A percentile compares a stretch with the other conserved stretches of the same genome.
These are phyloP conservation scores for Coemansia sp. DNA, from an alignment of 192 early-diverging fungal species.

Conservation along the genomic window DNA sequence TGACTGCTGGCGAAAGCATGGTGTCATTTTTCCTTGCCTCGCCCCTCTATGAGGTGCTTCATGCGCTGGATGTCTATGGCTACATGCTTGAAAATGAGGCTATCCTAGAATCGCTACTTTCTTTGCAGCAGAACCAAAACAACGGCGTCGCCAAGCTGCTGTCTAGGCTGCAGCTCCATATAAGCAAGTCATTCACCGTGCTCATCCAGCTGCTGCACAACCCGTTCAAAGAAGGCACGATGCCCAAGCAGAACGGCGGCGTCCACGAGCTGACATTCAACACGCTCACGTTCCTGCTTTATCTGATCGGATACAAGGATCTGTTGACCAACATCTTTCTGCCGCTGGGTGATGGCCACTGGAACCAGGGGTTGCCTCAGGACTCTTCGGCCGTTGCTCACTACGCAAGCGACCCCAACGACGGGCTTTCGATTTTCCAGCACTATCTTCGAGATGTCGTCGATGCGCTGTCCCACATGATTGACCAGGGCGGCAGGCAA, in stretches of 20 bases:
- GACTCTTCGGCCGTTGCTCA: constrained; percentile 27
- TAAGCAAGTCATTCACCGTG: constrained; percentile 43
- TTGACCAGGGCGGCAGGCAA: constrained; percentile 49
- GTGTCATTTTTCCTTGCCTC: constrained; percentile 40
- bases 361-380: constrained; percentile 34
- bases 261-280: constrained; percentile 47
- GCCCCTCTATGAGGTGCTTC: constrained; percentile 48
- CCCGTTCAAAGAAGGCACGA: constrained; percentile 45
- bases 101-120: constrained; percentile 27
- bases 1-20: constrained; percentile 45
- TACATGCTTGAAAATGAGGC: constrained; percentile 47
- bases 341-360: constrained; percentile 52
- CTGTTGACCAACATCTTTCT: constrained; percentile 41
- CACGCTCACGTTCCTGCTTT: constrained; percentile 43
- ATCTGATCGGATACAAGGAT: constrained; percentile 50
- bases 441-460: constrained; percentile 52
- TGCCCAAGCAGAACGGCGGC: constrained; percentile 53
- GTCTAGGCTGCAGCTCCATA: constrained; percentile 31
- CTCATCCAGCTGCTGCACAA: constrained; percentile 34
- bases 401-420: constrained; percentile 50
- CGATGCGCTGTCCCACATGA: constrained; percentile 40
- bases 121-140: constrained; percentile 30
- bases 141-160: constrained; percentile 39
- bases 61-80: constrained; percentile 50
- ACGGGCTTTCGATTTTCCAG: constrained; percentile 53